Conservation (phyloP, 805 yeast genomes). For the Candida pseudofarinosa region DNA sequence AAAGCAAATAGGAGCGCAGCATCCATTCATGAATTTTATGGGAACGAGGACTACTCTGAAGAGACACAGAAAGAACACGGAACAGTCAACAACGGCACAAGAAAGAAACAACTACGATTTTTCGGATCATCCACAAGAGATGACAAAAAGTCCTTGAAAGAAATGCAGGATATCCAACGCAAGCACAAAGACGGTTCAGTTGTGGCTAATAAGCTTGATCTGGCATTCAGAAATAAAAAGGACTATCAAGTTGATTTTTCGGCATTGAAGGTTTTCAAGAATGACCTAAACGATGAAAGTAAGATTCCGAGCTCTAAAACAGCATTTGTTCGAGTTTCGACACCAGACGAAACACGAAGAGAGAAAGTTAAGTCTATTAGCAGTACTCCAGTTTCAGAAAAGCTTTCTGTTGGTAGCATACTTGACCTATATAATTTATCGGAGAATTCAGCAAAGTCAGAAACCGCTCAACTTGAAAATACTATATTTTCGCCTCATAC, state of each 20-base stretch:
- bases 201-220: background rate
- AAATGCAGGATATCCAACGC: background rate
- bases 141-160: background rate
- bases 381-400: background rate
- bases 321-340: background rate
- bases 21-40: background rate
- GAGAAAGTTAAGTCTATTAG: background rate
- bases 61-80: background rate
- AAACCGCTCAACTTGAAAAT: conserved; percentile 18
- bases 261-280: conserved; percentile 1
- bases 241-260: background rate
- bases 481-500: conserved; percentile 22
- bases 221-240: background rate
- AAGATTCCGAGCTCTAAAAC: conserved; percentile 3
- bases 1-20: background rate
- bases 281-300: conserved; percentile 1
- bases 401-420: conserved; percentile 1
- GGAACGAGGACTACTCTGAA: background rate
- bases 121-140: background rate
- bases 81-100: background rate
- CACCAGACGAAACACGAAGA: background rate
- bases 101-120: background rate
- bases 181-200: background rate
- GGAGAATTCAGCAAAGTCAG: conserved; percentile 3
- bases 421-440: conserved; percentile 3